Evolutionary conservation across 306 rosid genomes (phyloP), one percentile per base, ranked within the genome.

Genomic region (Senna tora): DNA sequence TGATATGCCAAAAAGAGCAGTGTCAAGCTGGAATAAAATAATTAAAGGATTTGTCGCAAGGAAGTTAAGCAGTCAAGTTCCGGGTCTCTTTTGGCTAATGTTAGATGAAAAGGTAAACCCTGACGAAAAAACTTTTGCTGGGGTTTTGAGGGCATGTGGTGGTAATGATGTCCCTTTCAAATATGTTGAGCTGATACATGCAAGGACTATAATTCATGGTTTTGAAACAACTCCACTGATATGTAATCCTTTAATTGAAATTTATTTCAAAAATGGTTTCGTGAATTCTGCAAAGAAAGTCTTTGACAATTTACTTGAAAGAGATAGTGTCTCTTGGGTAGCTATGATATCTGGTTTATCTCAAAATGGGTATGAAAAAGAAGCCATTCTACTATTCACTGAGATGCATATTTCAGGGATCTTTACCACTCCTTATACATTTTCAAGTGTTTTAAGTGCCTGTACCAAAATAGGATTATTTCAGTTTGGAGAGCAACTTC

Each of bases 341-440:
- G 98, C 98, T 54, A 84, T 92, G 80, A 83, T 90, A 67, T 88
- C 98, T 0, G 96, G 98, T 74, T 87, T 92, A 60, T 90, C 96
- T 49, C 89, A 78, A 79, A 88, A 81, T 69, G 86, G 89, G 50
- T 79, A 39, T 38, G 92, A 88, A 82, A 71, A 83, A 74, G 92
- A 92, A 82, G 96, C 90, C 5, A 66, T 92, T 84, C 70, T 71
- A 82, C 70, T 86, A 52, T 92, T 90, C 85, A 72, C 63, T 65
- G 80, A 88, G 81, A 92, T 88, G 95, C 92, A 87, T 73, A 54
- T 68, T 20, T 79, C 75, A 13, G 90, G 90, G 72, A 73, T 82
- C 71, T 74, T 63, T 32, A 86, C 89, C 7, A 92, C 98, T 57
- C 96, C 98, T 22, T 92, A 92, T 80, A 79, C 83, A 8, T 77